A percentile compares a stretch with the other conserved stretches of the same genome.
phyloP scores from a whole-genome alignment of 208 protist species.

The Entamoeba moshkovskii region DNA sequence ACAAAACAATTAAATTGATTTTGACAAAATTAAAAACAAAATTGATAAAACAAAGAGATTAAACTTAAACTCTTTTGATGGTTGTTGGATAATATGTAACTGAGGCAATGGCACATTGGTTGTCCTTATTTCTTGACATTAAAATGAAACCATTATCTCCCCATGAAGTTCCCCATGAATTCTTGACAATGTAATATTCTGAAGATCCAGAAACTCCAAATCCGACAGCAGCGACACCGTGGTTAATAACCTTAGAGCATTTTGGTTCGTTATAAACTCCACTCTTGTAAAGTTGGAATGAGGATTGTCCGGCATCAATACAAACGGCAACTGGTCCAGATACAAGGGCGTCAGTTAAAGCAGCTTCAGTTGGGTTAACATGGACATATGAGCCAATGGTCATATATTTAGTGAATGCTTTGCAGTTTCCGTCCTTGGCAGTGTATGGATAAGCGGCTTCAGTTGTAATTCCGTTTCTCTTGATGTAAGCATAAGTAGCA shows the following conservation, averaged over 20 bases:
- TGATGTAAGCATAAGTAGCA: neutral
- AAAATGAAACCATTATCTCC: neutral
- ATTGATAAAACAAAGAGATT: no score
- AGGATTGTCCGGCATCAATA: neutral
- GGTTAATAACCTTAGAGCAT: neutral
- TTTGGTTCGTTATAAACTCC: neutral
- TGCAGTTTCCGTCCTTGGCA: neutral
- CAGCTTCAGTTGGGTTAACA: neutral
- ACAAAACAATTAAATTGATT: no score
- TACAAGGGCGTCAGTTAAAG: neutral
- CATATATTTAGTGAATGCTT: neutral
- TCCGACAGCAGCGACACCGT: constrained; percentile 5
- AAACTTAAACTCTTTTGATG: no score
- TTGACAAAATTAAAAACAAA: no score
- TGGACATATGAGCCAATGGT: neutral
- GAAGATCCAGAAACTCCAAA: neutral
- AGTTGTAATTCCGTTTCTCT: neutral
- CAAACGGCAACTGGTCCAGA: neutral
- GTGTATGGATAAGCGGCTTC: neutral
- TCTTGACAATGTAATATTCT: constrained; percentile 13
- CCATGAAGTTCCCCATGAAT: neutral
- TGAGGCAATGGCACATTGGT: neutral
- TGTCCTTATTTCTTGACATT: neutral
- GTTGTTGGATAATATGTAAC: neutral
- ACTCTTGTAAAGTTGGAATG: neutral